Percentiles rank a stretch among this genome's conserved stretches.
Conservation (phyloP, 2,329 filamentous ascomycete genomes). For the Nannizzia gypsea region DNA sequence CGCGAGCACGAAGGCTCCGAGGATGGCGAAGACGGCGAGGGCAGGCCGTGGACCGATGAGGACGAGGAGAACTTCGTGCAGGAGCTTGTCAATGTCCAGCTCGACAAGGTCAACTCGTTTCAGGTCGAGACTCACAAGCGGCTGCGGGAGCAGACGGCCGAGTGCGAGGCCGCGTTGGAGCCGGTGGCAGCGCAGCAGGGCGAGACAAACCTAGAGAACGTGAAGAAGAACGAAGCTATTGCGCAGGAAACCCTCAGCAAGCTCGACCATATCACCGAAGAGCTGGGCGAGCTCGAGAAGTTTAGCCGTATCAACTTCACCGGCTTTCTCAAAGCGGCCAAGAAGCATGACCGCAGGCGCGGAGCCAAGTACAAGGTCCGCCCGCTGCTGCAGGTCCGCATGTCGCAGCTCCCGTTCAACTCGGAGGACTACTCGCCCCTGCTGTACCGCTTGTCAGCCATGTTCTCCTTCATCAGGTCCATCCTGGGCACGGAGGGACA, state of each 20-base stretch:
- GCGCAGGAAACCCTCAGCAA: slow-evolving; percentile 64
- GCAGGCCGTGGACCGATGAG: slow-evolving; percentile 68
- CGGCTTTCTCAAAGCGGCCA: slow-evolving; percentile 92
- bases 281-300: slow-evolving; percentile 85
- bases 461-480: slow-evolving; percentile 91
- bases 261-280: slow-evolving; percentile 62
- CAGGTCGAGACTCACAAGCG: slow-evolving; percentile 71
- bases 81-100: slow-evolving; percentile 84
- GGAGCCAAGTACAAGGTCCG: slow-evolving; percentile 77
- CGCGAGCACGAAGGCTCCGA: slow-evolving; percentile 56
- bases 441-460: slow-evolving; percentile 75
- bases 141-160: slow-evolving; percentile 68
- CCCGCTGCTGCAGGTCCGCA: slow-evolving; percentile 78
- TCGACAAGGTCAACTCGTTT: slow-evolving; percentile 89
- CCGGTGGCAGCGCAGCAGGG: slow-evolving; percentile 36
- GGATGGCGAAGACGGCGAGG: slow-evolving; percentile 41
- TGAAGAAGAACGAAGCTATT: slow-evolving; percentile 38
- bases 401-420: slow-evolving; percentile 86
- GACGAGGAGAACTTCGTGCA: slow-evolving; percentile 92
- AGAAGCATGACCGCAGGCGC: slow-evolving; percentile 95
- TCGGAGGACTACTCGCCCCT: slow-evolving; percentile 87
- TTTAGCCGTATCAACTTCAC: slow-evolving; percentile 97
- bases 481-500: slow-evolving; percentile 48
- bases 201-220: slow-evolving; percentile 25
- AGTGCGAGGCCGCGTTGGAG: slow-evolving; percentile 54